Evolutionary conservation across 2,329 filamentous ascomycete genomes (phyloP).

Genomic region (Cadophora luteo-olivacea): DNA sequence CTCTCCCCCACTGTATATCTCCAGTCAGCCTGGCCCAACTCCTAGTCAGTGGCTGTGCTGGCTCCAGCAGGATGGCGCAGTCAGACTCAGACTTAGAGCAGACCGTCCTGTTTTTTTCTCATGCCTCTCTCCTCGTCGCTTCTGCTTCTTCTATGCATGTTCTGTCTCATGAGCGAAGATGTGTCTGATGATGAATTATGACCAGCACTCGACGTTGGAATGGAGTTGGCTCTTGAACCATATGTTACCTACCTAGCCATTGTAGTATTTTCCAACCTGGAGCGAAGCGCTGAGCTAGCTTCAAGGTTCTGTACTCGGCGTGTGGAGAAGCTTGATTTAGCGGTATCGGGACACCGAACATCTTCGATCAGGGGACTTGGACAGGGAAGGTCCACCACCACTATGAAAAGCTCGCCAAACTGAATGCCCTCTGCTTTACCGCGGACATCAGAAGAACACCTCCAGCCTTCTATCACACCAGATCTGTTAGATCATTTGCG

Average conservation of each 20-base stretch:
- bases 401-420: neutral
- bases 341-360: slow-evolving; percentile 10
- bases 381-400: neutral
- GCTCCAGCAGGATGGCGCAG: slow-evolving; percentile 12
- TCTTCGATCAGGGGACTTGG: neutral
- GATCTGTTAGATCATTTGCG: neutral
- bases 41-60: slow-evolving; percentile 11
- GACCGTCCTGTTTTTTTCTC: neutral
- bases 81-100: neutral
- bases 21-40: slow-evolving; percentile 16
- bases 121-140: neutral
- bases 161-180: slow-evolving; percentile 8
- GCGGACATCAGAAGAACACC: neutral
- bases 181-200: neutral
- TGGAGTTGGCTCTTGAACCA: neutral
- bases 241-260: too few relatives aligned
- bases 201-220: neutral
- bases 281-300: slow-evolving; percentile 8
- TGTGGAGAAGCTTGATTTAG: neutral
- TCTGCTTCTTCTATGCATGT: slow-evolving; percentile 9
- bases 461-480: neutral
- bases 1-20: neutral
- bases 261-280: neutral
- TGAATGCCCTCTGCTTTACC: slow-evolving; percentile 2
- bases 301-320: slow-evolving; percentile 12